These are phyloP conservation scores for Heliamphora exappendiculata DNA, from an alignment of 148 eudicot genomes.

Conservation along the genomic window DNA sequence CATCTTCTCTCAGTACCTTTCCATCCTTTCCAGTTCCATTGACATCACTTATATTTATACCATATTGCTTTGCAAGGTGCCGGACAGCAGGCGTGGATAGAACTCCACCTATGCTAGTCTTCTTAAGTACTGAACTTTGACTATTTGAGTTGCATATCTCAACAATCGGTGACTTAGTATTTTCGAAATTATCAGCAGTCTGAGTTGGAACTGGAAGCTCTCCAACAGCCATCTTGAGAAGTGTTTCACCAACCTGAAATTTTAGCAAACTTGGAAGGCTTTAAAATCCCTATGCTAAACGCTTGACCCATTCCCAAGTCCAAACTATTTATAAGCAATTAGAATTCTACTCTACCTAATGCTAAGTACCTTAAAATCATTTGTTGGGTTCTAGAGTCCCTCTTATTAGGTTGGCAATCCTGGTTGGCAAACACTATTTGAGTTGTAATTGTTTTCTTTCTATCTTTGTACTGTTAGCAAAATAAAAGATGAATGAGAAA, in stretches of 20 bases:
- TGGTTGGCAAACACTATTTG: too few species aligned
- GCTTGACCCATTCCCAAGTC: neutral
- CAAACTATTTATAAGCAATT: neutral
- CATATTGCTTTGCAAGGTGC: slow-evolving; percentile 68
- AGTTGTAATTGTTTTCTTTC: too few species aligned
- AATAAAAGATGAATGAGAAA: too few species aligned
- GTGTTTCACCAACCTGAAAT: slow-evolving; percentile 94
- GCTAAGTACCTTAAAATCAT: neutral
- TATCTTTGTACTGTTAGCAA: too few species aligned
- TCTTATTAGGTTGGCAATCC: too few species aligned
- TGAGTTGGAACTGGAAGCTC: slow-evolving; percentile 31
- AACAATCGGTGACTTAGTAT: slow-evolving; percentile 15
- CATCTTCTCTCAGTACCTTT: slow-evolving; percentile 75
- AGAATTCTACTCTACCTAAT: neutral
- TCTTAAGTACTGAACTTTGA: slow-evolving; percentile 22
- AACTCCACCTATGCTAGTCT: slow-evolving; percentile 29
- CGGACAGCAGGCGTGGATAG: slow-evolving; percentile 87
- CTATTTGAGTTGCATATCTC: slow-evolving; percentile 22
- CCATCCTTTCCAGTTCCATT: slow-evolving; percentile 75
- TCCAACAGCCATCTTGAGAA: slow-evolving; percentile 53
- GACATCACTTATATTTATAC: slow-evolving; percentile 53
- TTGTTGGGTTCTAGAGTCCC: too few species aligned
- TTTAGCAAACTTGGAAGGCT: slow-evolving; percentile 2
- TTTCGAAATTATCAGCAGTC: slow-evolving; percentile 24
- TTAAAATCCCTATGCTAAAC: neutral